Evolutionary conservation across 768 basidiomycete species (phyloP), one percentile per base, ranked within the genome.

Genomic region (Suillus lakei): DNA sequence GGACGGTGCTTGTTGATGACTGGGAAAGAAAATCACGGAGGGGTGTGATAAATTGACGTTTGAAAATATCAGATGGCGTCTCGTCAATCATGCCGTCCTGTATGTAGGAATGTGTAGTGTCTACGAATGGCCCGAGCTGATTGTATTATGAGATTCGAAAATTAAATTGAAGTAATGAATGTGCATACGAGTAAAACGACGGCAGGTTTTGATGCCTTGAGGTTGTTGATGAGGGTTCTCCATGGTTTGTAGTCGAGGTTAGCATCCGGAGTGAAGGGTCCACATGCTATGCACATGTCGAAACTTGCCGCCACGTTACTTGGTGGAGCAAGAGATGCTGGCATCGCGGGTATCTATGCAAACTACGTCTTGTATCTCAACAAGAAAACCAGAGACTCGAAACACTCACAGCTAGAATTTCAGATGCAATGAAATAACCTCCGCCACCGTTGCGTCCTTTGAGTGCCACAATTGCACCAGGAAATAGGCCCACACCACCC

Each of bases 61-160:
- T 80, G 79, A 98, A 99, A 51, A 97, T 80, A 30, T 86, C 84
- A 5, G 79, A 68, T 0, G 93, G 91, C 1, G 86, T 80, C 59
- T 83, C 78, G 64, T 92, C 88, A 30, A 89, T 74, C 62, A 95
- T 91, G 7, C 97, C 98, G 4, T 81, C 77, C 73, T 87, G 89
- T 68, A 99, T 85, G 60, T 83, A 80, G 2, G 91, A 86, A 74
- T 99, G 94, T 21, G 83, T 76, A 0, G 86, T 77, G 69, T 98
- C 95, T 50, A 99, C 79, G 74, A 99, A 99, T 2, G 98, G 98
- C 0, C 98, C 98, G 36, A 94, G 78, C 97, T 99, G 67, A 0
- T 50, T 12, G 56, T 16, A 56, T 23, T 44, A 38, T 44, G 43
- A 59, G 41, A 55, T 66, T 53, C 5, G 64, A 23, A 39, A 46